These are phyloP conservation scores for Peltaster fructicola DNA, from an alignment of 2,329 filamentous ascomycete species.

Conservation along the genomic window DNA sequence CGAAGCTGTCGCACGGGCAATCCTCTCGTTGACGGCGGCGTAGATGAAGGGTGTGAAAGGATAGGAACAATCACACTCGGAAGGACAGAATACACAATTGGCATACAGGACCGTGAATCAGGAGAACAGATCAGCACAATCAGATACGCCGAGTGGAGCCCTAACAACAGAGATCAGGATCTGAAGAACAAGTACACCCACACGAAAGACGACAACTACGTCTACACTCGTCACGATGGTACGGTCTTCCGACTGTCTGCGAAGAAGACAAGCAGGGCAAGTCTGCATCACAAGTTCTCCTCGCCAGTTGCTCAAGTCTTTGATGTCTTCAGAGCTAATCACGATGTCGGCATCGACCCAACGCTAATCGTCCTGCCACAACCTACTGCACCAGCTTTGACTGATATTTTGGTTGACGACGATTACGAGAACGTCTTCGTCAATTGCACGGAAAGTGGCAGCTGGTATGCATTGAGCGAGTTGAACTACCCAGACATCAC, in stretches of 20 bases:
- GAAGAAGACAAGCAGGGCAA: constrained; percentile 9
- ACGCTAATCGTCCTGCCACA: constrained; percentile 76
- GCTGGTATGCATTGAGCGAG: constrained; percentile 90
- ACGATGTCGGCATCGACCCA: constrained; percentile 46
- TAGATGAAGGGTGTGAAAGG: constrained; percentile 58
- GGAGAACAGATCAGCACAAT: constrained; percentile 70
- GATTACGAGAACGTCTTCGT: constrained; percentile 45
- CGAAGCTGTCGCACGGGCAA: constrained; percentile 60
- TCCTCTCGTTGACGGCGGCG: constrained; percentile 37
- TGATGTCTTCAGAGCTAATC: constrained; percentile 34
- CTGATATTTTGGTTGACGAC: constrained; percentile 18
- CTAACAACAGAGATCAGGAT: constrained; percentile 80
- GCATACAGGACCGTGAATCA: constrained; percentile 58
- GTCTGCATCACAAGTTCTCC: constrained; percentile 14
- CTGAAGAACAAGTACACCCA: constrained; percentile 64
- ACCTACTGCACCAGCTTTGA: constrained; percentile 44
- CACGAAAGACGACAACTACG: constrained; percentile 74
- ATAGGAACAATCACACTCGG: constrained; percentile 68
- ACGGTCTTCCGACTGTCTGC: constrained; percentile 40
- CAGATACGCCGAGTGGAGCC: constrained; percentile 84
- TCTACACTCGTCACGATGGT: constrained; percentile 75
- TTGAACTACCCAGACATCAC: constrained; percentile 71
- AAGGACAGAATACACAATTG: constrained; percentile 76
- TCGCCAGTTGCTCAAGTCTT: constrained; percentile 17
- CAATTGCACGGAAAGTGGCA: constrained; percentile 69